These are phyloP conservation scores for Sanghuangporus weigelae DNA, from an alignment of 1,284 basidiomycete genomes.

Conservation along the genomic window DNA sequence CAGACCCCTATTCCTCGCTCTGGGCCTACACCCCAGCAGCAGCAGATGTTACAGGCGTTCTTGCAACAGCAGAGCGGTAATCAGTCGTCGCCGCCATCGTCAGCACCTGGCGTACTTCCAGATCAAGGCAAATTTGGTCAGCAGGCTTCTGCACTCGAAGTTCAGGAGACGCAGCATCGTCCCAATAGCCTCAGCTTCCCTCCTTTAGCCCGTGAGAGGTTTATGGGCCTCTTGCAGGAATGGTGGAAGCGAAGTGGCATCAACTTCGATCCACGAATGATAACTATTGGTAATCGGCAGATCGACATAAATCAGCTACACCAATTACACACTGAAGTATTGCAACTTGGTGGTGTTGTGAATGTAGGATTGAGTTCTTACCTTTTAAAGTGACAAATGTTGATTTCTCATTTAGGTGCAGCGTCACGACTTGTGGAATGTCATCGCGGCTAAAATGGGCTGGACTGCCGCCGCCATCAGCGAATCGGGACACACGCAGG, in stretches of 20 bases:
- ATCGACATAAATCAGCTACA: constrained; percentile 44
- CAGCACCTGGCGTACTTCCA: neutral
- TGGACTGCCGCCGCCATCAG: constrained; percentile 48
- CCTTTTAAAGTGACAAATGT: neutral
- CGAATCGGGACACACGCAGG: constrained; percentile 48
- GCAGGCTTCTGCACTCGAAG: neutral
- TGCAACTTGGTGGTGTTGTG: constrained; percentile 46
- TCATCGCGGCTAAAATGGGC: constrained; percentile 59
- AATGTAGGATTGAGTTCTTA: constrained; percentile 35
- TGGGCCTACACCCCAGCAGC: constrained; percentile 14
- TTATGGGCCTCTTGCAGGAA: neutral
- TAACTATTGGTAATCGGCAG: constrained; percentile 20
- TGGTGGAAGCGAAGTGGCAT: neutral
- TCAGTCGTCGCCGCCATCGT: constrained; percentile 1
- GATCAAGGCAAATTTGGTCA: neutral
- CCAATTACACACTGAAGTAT: constrained; percentile 50
- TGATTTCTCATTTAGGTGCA: constrained; percentile 37
- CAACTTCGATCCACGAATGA: neutral
- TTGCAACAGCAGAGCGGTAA: neutral
- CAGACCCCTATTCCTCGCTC: constrained; percentile 1
- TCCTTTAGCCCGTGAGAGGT: neutral
- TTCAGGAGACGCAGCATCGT: constrained; percentile 2
- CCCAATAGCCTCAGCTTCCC: constrained; percentile 3
- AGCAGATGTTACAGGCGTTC: constrained; percentile 9
- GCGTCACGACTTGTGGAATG: constrained; percentile 52